phyloP scores from a whole-genome alignment of 2,329 filamentous ascomycete genomes.

The Epichloe uncinata region DNA sequence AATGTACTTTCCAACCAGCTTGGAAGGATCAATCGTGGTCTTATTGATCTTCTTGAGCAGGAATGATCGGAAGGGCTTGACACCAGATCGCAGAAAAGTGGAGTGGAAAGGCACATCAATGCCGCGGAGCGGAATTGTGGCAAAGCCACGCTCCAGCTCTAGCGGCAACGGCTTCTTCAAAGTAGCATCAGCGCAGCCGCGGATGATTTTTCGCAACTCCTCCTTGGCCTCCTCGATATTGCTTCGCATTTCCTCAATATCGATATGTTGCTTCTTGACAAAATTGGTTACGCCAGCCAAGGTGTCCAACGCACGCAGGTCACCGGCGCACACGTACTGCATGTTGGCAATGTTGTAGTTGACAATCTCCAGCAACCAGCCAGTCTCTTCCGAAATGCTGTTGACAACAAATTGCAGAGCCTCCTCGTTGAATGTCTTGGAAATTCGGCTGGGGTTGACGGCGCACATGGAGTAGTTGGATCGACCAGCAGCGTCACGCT shows the following conservation, averaged over 20 bases:
- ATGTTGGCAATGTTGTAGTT: slow-evolving; percentile 79
- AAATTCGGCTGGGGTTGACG: slow-evolving; percentile 95
- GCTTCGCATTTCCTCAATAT: slow-evolving; percentile 86
- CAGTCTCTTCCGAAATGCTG: slow-evolving; percentile 86
- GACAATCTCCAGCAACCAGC: slow-evolving; percentile 96
- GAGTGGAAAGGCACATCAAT: slow-evolving; percentile 99
- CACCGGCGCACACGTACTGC: slow-evolving; percentile 62
- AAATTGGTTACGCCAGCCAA: slow-evolving; percentile 79
- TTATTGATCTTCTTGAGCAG: slow-evolving; percentile 99
- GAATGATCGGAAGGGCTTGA: slow-evolving; percentile 98
- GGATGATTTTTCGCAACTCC: slow-evolving; percentile 83
- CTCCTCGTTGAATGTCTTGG: slow-evolving; percentile 97
- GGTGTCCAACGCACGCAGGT: slow-evolving; percentile 57
- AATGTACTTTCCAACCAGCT: slow-evolving; percentile 96
- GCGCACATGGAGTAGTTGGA: slow-evolving; percentile 99
- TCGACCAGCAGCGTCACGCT: slow-evolving; percentile 81
- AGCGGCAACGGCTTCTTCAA: slow-evolving; percentile 78
- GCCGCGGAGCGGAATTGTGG: slow-evolving; percentile 89
- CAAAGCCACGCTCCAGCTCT: slow-evolving; percentile 86
- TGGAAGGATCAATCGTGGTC: slow-evolving; percentile 93
- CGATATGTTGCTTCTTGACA: slow-evolving; percentile 91
- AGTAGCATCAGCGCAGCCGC: slow-evolving; percentile 74
- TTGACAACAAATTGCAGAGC: slow-evolving; percentile 93
- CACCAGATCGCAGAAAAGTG: slow-evolving; percentile 92
- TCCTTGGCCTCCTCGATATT: slow-evolving; percentile 84